These are phyloP conservation scores for Malassezia cuniculi DNA, from an alignment of 1,284 basidiomycete species.

Conservation along the genomic window DNA sequence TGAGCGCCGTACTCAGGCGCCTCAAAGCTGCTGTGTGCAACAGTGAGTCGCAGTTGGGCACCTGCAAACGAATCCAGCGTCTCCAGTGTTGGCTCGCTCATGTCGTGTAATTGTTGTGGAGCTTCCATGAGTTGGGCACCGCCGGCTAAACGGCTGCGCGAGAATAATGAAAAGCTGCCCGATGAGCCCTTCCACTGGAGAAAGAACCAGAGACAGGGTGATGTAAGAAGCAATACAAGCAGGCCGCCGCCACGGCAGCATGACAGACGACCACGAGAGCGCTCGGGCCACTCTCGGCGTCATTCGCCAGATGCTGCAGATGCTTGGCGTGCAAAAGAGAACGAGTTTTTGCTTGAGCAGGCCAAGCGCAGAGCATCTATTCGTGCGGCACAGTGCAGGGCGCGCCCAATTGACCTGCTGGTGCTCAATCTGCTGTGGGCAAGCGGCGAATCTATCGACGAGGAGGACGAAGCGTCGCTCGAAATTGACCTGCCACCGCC, in stretches of 20 bases:
- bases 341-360: constrained; percentile 91
- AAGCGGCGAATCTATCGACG: constrained; percentile 61
- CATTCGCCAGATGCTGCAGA: constrained; percentile 88
- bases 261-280: constrained; percentile 87
- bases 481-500: constrained; percentile 98
- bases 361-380: constrained; percentile 80
- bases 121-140: too few species aligned
- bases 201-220: too few species aligned
- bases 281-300: constrained; percentile 77
- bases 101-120: too few species aligned
- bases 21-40: constrained; percentile 8
- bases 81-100: too few species aligned
- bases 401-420: constrained; percentile 47
- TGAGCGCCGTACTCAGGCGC: constrained; percentile 14
- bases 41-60: not conserved
- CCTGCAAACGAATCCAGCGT: constrained; percentile 4
- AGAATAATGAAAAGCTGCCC: too few species aligned
- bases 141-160: too few species aligned
- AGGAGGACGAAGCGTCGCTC: constrained; percentile 70
- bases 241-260: too few species aligned
- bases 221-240: too few species aligned
- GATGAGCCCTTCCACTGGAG: too few species aligned
- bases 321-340: constrained; percentile 96
- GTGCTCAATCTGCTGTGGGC: constrained; percentile 42
- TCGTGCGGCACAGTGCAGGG: constrained; percentile 83